Conservation (phyloP, 768 basidiomycete species). For the Suillus fuscotomentosus region DNA sequence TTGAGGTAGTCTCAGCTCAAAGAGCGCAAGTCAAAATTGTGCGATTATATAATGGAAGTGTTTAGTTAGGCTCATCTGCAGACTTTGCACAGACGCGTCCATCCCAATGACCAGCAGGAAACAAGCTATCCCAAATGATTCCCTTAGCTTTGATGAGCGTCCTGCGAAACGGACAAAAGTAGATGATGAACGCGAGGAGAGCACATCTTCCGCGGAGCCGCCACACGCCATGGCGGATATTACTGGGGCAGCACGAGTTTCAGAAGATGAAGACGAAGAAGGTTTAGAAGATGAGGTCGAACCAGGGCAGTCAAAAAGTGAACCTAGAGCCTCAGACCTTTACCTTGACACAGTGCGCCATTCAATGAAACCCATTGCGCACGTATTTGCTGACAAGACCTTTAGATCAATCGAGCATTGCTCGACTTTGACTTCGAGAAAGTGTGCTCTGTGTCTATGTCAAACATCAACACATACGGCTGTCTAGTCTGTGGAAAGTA, state of each 20-base stretch:
- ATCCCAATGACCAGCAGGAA: background rate
- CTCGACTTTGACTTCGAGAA: conserved; percentile 99
- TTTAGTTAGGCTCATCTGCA: background rate
- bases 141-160: conserved; percentile 18
- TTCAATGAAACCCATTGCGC: conserved; percentile 9
- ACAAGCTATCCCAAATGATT: background rate
- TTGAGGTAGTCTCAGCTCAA: background rate
- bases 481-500: conserved; percentile 99
- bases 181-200: conserved; percentile 9
- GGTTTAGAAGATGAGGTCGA: conserved; percentile 28
- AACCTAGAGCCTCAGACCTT: conserved; percentile 68
- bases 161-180: conserved; percentile 30
- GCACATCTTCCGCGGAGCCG: conserved; percentile 10
- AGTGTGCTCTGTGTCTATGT: conserved; percentile 93
- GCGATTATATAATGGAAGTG: conserved; percentile 17
- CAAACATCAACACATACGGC: conserved; percentile 96
- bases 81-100: background rate
- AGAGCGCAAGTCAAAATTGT: background rate
- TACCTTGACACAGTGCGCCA: conserved; percentile 88
- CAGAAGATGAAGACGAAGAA: conserved; percentile 25
- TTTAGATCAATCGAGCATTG: conserved; percentile 82
- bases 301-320: conserved; percentile 19
- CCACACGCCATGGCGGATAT: conserved; percentile 5
- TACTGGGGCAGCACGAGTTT: conserved; percentile 13
- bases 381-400: conserved; percentile 2